Evolutionary conservation across 306 rosid genomes (phyloP).

Genomic region (Cucurbita moschata): DNA sequence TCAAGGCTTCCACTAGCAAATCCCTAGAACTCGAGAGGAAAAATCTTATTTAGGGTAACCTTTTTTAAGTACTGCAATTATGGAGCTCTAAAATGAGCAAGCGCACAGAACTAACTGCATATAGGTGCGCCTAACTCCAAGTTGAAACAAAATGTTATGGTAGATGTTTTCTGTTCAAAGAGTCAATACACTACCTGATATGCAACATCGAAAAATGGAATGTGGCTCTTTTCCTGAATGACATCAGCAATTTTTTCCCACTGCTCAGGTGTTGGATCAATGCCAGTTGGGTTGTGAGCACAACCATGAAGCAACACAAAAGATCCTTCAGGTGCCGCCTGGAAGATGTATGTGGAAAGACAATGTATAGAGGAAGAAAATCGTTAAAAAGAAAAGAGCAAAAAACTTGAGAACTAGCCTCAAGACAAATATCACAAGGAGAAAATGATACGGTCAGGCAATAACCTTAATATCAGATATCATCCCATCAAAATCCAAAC

Average conservation of each 20-base stretch:
- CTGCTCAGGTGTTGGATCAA: conserved; percentile 84
- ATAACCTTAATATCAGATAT: conserved; percentile 71
- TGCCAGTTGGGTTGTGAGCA: conserved; percentile 98
- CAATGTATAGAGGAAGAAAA: background rate
- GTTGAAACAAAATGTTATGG: background rate
- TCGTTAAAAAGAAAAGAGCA: background rate
- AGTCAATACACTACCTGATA: conserved; percentile 52
- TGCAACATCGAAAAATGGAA: conserved; percentile 95
- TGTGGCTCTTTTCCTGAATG: conserved; percentile 65
- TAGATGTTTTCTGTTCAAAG: background rate
- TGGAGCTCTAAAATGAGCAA: background rate
- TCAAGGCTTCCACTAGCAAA: conserved; percentile 99
- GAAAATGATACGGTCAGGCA: background rate
- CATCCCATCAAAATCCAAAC: conserved; percentile 98
- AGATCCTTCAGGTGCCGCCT: conserved; percentile 95
- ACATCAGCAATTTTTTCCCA: conserved; percentile 92
- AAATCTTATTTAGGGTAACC: background rate
- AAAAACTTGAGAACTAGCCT: background rate
- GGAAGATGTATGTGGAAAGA: background rate
- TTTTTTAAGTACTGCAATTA: background rate
- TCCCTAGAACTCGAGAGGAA: conserved; percentile 34
- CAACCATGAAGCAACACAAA: conserved; percentile 95
- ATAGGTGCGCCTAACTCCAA: background rate
- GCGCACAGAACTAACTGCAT: background rate
- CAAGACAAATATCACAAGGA: background rate